A percentile compares a stretch with the other conserved stretches of the same genome.
Evolutionary conservation across 441 rosid species (phyloP).

Genomic region (Kokia cookei): DNA sequence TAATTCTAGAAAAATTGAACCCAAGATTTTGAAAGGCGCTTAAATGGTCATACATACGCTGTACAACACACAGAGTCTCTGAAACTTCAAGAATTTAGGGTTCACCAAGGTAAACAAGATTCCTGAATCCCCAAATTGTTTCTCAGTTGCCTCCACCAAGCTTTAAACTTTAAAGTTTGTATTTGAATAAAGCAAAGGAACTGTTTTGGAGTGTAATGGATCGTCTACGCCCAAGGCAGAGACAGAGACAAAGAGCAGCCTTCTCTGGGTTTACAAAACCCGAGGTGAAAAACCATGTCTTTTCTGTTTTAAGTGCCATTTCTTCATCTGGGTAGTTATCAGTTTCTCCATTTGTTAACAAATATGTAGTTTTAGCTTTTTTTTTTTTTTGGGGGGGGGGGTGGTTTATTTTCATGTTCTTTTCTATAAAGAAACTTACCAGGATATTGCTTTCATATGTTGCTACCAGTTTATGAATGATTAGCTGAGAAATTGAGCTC

Average conservation of each 20-base stretch:
- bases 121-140: background rate
- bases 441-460: background rate
- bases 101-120: background rate
- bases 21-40: background rate
- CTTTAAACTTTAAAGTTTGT: background rate
- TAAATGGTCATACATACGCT: background rate
- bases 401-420: background rate
- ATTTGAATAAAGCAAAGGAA: background rate
- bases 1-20: background rate
- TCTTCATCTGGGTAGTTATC: constrained; percentile 13
- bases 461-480: background rate
- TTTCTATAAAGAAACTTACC: background rate
- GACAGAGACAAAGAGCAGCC: constrained; percentile 22
- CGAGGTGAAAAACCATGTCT: constrained; percentile 33
- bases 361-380: background rate
- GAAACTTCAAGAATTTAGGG: background rate
- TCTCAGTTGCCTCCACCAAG: background rate
- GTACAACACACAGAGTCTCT: background rate
- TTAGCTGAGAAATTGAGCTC: no score
- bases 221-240: constrained; percentile 49
- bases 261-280: constrained; percentile 49
- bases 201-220: constrained; percentile 29
- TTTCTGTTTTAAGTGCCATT: background rate
- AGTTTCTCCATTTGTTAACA: background rate
- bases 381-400: no score